These are phyloP conservation scores for Alternaria ethzedia DNA, from an alignment of 2,329 filamentous ascomycete species.

Conservation along the genomic window DNA sequence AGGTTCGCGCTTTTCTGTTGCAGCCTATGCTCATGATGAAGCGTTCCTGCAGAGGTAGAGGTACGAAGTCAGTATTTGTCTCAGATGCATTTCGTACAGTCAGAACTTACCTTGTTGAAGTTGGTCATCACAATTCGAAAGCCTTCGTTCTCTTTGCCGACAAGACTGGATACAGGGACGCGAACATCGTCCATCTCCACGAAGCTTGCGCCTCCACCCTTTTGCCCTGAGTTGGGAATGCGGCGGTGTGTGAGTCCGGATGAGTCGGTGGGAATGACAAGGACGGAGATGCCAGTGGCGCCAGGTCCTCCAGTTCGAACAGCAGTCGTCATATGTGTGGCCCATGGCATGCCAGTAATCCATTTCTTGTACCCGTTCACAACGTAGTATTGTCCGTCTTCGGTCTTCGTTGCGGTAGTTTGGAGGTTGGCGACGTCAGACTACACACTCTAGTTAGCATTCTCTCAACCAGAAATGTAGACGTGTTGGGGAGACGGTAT, in stretches of 20 bases:
- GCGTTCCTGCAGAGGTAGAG: constrained; percentile 51
- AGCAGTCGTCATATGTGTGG: constrained; percentile 67
- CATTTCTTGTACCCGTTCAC: constrained; percentile 74
- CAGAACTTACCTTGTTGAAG: constrained; percentile 42
- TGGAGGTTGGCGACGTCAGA: constrained; percentile 70
- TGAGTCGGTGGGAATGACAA: constrained; percentile 61
- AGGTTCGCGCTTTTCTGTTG: constrained; percentile 64
- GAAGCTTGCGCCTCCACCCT: constrained; percentile 66
- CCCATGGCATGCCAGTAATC: constrained; percentile 69
- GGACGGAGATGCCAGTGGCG: constrained; percentile 60
- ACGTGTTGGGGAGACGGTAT: too few species aligned
- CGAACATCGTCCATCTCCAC: constrained; percentile 63
- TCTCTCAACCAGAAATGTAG: background rate
- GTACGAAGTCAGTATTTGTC: too few species aligned
- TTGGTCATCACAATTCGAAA: constrained; percentile 66
- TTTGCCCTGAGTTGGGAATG: constrained; percentile 71
- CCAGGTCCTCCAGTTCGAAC: constrained; percentile 65
- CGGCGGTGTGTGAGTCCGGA: constrained; percentile 60
- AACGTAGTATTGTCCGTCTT: constrained; percentile 73
- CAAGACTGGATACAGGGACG: constrained; percentile 61
- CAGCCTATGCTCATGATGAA: constrained; percentile 64
- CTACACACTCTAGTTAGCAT: constrained; percentile 18
- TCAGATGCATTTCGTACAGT: too few species aligned
- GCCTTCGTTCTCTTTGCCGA: constrained; percentile 62
- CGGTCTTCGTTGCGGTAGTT: constrained; percentile 72